Conservation (phyloP, 345 rosid species). For the Camelina laxa region DNA sequence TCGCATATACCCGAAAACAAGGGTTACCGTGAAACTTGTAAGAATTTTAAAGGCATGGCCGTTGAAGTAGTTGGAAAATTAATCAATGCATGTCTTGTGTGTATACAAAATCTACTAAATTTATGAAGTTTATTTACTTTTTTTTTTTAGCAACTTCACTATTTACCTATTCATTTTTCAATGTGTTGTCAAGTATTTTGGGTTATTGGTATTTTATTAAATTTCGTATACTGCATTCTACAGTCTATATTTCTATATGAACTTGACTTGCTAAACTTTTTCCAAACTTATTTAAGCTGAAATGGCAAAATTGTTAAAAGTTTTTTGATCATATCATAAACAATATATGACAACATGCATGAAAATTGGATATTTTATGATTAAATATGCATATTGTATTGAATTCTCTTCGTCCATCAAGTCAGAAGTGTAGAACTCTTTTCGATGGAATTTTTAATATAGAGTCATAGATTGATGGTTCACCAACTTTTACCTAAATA, state of each 20-base stretch:
- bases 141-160: neutral
- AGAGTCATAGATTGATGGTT: slow-evolving; percentile 37
- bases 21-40: neutral
- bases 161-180: neutral
- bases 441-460: slow-evolving; percentile 20
- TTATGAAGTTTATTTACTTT: neutral
- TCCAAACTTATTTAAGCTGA: slow-evolving; percentile 22
- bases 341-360: slow-evolving; percentile 23
- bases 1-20: slow-evolving; percentile 3
- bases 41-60: slow-evolving; percentile 28
- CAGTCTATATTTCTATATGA: neutral
- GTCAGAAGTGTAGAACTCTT: slow-evolving; percentile 14
- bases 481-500: slow-evolving; percentile 36
- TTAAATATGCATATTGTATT: neutral
- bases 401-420: slow-evolving; percentile 18
- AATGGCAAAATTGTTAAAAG: slow-evolving; percentile 3
- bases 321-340: slow-evolving; percentile 32
- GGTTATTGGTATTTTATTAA: neutral
- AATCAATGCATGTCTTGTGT: slow-evolving; percentile 34
- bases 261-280: slow-evolving; percentile 31
- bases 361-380: neutral
- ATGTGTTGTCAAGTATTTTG: slow-evolving; percentile 11
- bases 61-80: slow-evolving; percentile 40
- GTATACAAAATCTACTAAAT: neutral
- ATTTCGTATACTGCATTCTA: neutral